These are phyloP conservation scores for Boechera stricta DNA, from an alignment of 345 rosid genomes.

Conservation along the genomic window DNA sequence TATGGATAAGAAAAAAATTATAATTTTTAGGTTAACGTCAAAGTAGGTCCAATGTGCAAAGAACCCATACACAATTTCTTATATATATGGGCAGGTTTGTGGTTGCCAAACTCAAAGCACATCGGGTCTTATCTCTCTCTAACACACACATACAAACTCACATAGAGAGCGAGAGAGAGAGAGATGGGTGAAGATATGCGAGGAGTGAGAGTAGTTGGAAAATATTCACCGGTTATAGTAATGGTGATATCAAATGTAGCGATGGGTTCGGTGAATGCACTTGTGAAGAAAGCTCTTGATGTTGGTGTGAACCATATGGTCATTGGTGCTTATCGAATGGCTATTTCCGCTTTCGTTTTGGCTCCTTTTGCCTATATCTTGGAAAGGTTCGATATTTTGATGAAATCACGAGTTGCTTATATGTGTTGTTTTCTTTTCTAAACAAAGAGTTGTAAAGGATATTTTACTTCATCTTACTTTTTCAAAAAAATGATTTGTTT, in stretches of 20 bases:
- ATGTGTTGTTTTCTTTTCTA: background rate
- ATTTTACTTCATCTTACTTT: too few species aligned
- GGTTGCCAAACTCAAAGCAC: slow-evolving; percentile 40
- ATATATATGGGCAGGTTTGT: slow-evolving; percentile 28
- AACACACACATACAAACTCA: slow-evolving; percentile 17
- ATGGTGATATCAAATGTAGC: slow-evolving; percentile 60
- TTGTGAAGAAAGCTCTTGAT: slow-evolving; percentile 67
- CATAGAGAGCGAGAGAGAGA: background rate
- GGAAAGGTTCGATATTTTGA: slow-evolving; percentile 59
- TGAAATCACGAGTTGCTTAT: background rate
- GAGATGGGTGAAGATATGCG: slow-evolving; percentile 22
- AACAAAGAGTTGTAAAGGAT: background rate
- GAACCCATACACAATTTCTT: slow-evolving; percentile 25
- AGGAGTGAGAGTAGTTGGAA: slow-evolving; percentile 39
- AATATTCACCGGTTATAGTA: slow-evolving; percentile 59
- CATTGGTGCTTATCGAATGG: slow-evolving; percentile 67
- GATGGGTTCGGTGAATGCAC: slow-evolving; percentile 63
- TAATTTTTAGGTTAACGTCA: slow-evolving; percentile 18
- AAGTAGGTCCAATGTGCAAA: slow-evolving; percentile 32
- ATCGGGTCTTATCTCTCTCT: slow-evolving; percentile 28
- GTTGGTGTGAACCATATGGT: slow-evolving; percentile 67
- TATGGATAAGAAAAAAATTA: too few species aligned
- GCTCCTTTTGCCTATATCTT: slow-evolving; percentile 65
- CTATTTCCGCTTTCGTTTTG: slow-evolving; percentile 64
- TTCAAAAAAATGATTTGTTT: too few species aligned